Percentiles rank a stretch among this genome's conserved stretches.
These are phyloP conservation scores for Acer campestre DNA, from an alignment of 345 rosid species.

Conservation along the genomic window DNA sequence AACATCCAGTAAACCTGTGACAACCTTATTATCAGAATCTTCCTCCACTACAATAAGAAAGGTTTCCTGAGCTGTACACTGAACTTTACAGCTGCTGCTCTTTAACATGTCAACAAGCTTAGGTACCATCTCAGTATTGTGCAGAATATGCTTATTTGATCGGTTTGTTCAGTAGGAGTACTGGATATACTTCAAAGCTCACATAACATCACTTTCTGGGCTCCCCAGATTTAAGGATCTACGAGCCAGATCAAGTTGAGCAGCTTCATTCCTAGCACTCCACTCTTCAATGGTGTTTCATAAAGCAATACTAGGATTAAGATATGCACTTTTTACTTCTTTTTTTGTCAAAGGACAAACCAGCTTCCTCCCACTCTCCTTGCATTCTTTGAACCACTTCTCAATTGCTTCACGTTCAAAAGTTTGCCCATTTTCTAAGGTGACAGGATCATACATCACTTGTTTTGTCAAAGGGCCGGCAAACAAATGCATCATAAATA, in stretches of 20 bases:
- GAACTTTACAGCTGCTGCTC: too few relatives aligned
- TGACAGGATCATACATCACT: constrained; percentile 85
- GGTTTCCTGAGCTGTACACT: too few relatives aligned
- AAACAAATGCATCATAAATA: constrained; percentile 81
- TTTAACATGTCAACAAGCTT: too few relatives aligned
- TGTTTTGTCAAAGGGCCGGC: constrained; percentile 79
- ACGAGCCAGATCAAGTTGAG: constrained; percentile 80
- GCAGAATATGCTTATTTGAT: too few relatives aligned
- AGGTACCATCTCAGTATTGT: too few relatives aligned
- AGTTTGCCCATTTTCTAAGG: constrained; percentile 80
- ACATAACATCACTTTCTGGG: constrained; percentile 66
- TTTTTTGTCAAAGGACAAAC: constrained; percentile 77
- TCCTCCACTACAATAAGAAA: too few relatives aligned
- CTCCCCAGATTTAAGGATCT: constrained; percentile 59
- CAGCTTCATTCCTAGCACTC: constrained; percentile 89
- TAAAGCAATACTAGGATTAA: constrained; percentile 83
- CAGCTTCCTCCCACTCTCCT: constrained; percentile 51
- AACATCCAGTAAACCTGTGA: too few relatives aligned
- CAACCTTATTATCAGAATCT: too few relatives aligned
- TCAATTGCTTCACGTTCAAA: constrained; percentile 93
- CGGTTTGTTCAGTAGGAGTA: too few relatives aligned
- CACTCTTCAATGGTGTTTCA: constrained; percentile 90
- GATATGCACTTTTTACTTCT: constrained; percentile 53
- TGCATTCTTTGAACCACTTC: constrained; percentile 82
- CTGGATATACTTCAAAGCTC: constrained; percentile 57